These are phyloP conservation scores for Sclerotinia nivalis DNA, from an alignment of 2,329 filamentous ascomycete species.

Conservation along the genomic window DNA sequence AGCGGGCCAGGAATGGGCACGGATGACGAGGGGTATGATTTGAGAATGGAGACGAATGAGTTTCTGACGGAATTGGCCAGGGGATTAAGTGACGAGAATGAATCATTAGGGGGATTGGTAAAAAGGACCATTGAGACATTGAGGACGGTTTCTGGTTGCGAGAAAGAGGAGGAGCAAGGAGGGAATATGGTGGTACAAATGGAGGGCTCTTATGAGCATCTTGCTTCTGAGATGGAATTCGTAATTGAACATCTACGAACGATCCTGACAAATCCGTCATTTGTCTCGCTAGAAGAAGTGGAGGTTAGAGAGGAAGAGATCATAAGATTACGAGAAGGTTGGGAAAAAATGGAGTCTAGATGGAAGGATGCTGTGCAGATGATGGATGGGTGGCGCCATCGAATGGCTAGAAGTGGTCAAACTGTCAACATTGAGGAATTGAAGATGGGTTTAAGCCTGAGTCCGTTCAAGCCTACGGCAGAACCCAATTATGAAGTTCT, in stretches of 20 bases:
- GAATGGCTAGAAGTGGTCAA: conserved; percentile 70
- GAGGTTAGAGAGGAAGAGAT: conserved; percentile 93
- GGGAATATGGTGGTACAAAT: conserved; percentile 34
- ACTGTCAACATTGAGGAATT: conserved; percentile 69
- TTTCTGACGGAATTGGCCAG: conserved; percentile 85
- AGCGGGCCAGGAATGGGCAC: conserved; percentile 24
- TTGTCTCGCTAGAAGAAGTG: conserved; percentile 93
- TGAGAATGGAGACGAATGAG: conserved; percentile 85
- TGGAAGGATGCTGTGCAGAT: conserved; percentile 89
- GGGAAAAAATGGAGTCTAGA: conserved; percentile 89
- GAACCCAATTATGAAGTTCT: conserved; percentile 48
- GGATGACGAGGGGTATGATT: conserved; percentile 61
- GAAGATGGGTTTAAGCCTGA: conserved; percentile 66
- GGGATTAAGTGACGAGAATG: conserved; percentile 88
- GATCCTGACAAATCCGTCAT: conserved; percentile 91
- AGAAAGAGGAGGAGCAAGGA: conserved; percentile 42
- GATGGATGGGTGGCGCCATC: conserved; percentile 88
- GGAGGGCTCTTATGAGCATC: conserved; percentile 56
- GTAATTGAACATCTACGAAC: conserved; percentile 79
- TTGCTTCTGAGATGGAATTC: conserved; percentile 72
- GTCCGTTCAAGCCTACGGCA: conserved; percentile 57
- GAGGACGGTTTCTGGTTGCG: conserved; percentile 65
- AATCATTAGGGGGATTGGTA: conserved; percentile 72
- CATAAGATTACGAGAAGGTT: conserved; percentile 74
- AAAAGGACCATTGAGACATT: conserved; percentile 70